These are phyloP conservation scores for Zygosaccharomyces gambellarensis DNA, from an alignment of 805 yeast genomes.

Conservation along the genomic window DNA sequence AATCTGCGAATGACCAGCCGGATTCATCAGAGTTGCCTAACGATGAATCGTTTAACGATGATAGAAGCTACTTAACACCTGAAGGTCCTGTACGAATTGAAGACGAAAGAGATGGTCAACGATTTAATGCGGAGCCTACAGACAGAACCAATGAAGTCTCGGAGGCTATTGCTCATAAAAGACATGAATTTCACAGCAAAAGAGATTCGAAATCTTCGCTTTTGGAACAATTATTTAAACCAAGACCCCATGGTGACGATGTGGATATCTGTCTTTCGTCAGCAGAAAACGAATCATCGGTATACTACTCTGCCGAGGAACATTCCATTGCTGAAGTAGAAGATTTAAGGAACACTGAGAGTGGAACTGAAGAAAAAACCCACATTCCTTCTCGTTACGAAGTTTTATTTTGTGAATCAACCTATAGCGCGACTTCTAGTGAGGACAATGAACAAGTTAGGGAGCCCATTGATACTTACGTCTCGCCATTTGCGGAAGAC, in stretches of 20 bases:
- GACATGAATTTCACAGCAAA: background rate
- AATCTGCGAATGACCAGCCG: background rate
- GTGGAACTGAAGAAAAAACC: background rate
- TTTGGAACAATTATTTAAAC: constrained; percentile 4
- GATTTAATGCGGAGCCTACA: background rate
- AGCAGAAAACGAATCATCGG: constrained; percentile 9
- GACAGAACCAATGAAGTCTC: background rate
- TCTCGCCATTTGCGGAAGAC: constrained; percentile 22
- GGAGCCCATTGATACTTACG: constrained; percentile 12
- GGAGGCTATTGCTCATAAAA: background rate
- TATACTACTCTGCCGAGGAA: constrained; percentile 19
- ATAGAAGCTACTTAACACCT: background rate
- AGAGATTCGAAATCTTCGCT: background rate
- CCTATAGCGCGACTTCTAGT: constrained; percentile 22
- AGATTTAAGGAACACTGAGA: background rate
- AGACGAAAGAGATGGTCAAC: background rate
- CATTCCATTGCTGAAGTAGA: background rate
- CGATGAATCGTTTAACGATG: background rate
- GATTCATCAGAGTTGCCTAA: background rate
- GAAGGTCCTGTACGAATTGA: background rate
- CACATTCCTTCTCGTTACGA: constrained; percentile 10
- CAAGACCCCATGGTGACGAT: background rate
- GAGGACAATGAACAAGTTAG: constrained; percentile 16
- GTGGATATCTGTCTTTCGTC: background rate
- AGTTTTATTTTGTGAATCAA: constrained; percentile 20